Conservation (phyloP, 129 eudicot genomes). For the Flaveria bidentis region DNA sequence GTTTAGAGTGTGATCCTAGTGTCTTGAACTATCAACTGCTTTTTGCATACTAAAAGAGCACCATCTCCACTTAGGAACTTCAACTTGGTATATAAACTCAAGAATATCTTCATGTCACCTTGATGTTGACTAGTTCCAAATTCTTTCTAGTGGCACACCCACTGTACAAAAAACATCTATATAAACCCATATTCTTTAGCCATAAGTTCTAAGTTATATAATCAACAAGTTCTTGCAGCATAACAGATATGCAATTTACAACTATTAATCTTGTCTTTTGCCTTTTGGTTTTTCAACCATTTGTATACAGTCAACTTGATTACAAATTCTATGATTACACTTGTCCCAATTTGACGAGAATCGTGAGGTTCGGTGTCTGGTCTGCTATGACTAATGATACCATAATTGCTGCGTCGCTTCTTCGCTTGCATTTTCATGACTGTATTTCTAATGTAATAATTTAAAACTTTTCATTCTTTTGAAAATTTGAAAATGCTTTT, state of each 20-base stretch:
- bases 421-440: slow-evolving; percentile 86
- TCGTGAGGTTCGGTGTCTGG: slow-evolving; percentile 58
- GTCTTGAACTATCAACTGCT: slow-evolving; percentile 24
- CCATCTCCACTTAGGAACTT: slow-evolving; percentile 34
- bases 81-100: slow-evolving; percentile 14
- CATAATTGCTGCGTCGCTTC: slow-evolving; percentile 78
- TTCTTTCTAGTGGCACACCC: slow-evolving; percentile 39
- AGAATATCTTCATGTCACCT: slow-evolving; percentile 26
- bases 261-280: slow-evolving; percentile 25
- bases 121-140: slow-evolving; percentile 43
- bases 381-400: slow-evolving; percentile 77
- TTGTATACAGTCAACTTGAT: slow-evolving; percentile 61
- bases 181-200: slow-evolving; percentile 20
- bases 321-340: slow-evolving; percentile 46
- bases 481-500: neutral
- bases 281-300: slow-evolving; percentile 45
- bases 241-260: slow-evolving; percentile 38
- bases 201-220: neutral
- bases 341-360: slow-evolving; percentile 67
- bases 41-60: slow-evolving; percentile 18
- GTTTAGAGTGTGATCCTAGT: slow-evolving; percentile 38
- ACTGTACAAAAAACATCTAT: slow-evolving; percentile 36
- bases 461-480: neutral
- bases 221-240: slow-evolving; percentile 5
- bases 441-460: slow-evolving; percentile 67